phyloP scores from a whole-genome alignment of 371 early-diverging fungal genomes.

The Mucor irregularis region DNA sequence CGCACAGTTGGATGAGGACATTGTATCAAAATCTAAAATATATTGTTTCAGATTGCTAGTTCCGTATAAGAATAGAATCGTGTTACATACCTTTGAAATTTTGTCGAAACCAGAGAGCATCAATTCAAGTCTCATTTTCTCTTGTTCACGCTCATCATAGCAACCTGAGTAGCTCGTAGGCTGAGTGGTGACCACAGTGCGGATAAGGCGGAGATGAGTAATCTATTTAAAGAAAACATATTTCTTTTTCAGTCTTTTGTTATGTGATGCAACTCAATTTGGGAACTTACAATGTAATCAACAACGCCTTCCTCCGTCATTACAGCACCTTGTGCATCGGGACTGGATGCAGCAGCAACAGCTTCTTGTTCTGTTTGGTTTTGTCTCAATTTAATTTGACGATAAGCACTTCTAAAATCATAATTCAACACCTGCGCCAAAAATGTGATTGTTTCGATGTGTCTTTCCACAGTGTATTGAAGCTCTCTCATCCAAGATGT shows the following conservation, averaged over 20 bases:
- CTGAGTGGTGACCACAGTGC: conserved; percentile 45
- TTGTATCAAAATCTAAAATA: conserved; percentile 44
- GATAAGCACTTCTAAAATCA: conserved; percentile 49
- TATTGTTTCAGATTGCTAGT: not conserved
- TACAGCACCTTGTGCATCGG: conserved; percentile 26
- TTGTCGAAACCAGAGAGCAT: conserved; percentile 56
- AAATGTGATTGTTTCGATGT: conserved; percentile 53
- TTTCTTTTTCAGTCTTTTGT: too few relatives aligned
- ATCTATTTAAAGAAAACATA: conserved; percentile 24
- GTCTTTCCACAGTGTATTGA: conserved; percentile 42
- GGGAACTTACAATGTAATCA: conserved; percentile 43
- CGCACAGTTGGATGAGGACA: conserved; percentile 66
- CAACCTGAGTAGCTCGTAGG: conserved; percentile 37
- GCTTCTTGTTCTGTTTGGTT: conserved; percentile 10
- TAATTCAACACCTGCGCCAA: conserved; percentile 46
- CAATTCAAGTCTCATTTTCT: conserved; percentile 48
- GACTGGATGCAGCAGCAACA: not conserved
- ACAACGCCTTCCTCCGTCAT: conserved; percentile 59
- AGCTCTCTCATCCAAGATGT: conserved; percentile 57
- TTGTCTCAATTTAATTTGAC: conserved; percentile 36
- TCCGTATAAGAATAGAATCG: too few relatives aligned
- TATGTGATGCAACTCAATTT: not conserved
- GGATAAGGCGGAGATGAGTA: conserved; percentile 45
- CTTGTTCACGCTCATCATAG: conserved; percentile 44
- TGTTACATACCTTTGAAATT: conserved; percentile 39